Percentiles rank a stretch among this genome's conserved stretches.
These are phyloP conservation scores for Leccinum boreale DNA, from an alignment of 768 basidiomycete species.

Conservation along the genomic window DNA sequence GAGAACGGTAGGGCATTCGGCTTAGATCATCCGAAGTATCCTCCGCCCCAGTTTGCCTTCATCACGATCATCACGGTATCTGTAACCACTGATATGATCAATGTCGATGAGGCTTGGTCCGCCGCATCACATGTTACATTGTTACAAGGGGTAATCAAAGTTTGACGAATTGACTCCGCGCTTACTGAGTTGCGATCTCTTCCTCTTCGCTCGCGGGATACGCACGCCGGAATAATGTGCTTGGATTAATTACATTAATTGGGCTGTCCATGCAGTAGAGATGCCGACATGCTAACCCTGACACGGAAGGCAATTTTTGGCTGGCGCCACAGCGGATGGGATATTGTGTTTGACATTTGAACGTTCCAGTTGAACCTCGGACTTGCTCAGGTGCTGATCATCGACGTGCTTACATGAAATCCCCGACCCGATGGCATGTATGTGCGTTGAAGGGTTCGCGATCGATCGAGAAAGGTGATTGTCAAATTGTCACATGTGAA, in stretches of 20 bases:
- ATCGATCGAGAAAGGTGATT: neutral
- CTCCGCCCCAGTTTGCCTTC: neutral
- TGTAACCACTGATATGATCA: constrained; percentile 2
- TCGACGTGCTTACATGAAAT: neutral
- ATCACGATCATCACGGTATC: constrained; percentile 13
- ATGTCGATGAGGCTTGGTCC: neutral
- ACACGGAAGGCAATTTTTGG: neutral
- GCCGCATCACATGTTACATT: neutral
- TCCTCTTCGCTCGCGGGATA: constrained; percentile 22
- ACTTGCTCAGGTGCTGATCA: neutral
- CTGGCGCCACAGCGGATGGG: neutral
- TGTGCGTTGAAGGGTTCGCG: neutral
- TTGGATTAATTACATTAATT: constrained; percentile 9
- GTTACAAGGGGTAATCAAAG: constrained; percentile 21
- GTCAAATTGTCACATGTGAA: neutral
- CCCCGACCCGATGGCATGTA: neutral
- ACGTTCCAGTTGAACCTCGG: neutral
- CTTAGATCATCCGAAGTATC: constrained; percentile 10
- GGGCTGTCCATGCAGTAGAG: neutral
- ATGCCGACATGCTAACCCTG: constrained; percentile 17
- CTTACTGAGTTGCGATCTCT: constrained; percentile 16
- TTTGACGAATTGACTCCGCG: constrained; percentile 12
- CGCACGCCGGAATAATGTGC: neutral
- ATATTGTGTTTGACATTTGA: neutral
- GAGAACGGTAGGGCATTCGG: constrained; percentile 9